Evolutionary conservation across 164 flowering plant genomes (phyloP).

Genomic region (Tinospora cordifolia): DNA sequence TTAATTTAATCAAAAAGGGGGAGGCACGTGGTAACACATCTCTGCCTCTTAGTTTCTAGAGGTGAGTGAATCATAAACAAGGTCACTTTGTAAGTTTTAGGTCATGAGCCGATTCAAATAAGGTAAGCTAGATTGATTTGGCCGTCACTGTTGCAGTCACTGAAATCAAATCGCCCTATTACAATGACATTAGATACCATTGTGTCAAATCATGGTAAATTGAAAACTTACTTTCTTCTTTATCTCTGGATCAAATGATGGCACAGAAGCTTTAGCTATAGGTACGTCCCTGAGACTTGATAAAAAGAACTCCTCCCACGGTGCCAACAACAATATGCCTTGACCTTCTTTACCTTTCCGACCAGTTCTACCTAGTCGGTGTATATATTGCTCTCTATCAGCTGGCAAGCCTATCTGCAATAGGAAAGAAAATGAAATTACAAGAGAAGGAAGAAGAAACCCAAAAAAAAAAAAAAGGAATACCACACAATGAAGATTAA

Average conservation of each 20-base stretch:
- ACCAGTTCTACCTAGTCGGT: conserved; percentile 95
- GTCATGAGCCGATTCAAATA: not conserved
- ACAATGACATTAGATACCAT: not conserved
- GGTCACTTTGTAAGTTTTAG: not conserved
- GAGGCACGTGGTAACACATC: too few relatives aligned
- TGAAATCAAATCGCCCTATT: not conserved
- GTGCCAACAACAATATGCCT: conserved; percentile 80
- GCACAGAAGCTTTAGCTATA: conserved; percentile 56
- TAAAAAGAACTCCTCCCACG: conserved; percentile 95
- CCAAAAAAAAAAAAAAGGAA: not conserved
- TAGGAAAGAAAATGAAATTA: conserved; percentile 8
- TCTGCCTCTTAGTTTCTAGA: too few relatives aligned
- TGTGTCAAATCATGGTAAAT: too few relatives aligned
- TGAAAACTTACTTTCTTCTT: conserved; percentile 49
- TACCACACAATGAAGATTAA: too few relatives aligned
- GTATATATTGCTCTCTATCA: conserved; percentile 87
- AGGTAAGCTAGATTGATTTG: not conserved
- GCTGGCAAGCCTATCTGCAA: conserved; percentile 80
- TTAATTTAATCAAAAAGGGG: too few relatives aligned
- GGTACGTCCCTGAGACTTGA: conserved; percentile 70
- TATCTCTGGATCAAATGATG: conserved; percentile 63
- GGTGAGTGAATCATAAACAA: too few relatives aligned
- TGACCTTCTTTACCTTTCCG: conserved; percentile 96
- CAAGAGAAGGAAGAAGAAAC: too few relatives aligned
- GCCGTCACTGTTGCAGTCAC: not conserved